These are phyloP conservation scores for Coemansia sp. DNA, from an alignment of 371 early-diverging fungal genomes.

Conservation along the genomic window DNA sequence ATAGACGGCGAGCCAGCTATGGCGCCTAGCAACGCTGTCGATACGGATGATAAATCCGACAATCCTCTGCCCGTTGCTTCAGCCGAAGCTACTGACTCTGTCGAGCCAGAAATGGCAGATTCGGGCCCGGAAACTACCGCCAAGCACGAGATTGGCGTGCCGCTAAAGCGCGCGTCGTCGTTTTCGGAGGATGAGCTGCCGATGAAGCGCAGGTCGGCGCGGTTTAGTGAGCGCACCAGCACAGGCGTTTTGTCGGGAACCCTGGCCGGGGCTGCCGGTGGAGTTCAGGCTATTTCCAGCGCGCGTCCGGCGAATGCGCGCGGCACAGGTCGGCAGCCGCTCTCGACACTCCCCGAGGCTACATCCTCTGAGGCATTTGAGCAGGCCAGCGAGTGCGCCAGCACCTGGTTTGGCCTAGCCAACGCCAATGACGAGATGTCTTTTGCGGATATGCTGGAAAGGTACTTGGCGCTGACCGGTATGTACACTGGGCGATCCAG, in stretches of 20 bases:
- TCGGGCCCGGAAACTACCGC: neutral
- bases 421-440: neutral
- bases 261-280: neutral
- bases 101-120: neutral
- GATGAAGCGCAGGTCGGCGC: slow-evolving; percentile 37
- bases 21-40: too few relatives aligned
- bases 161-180: slow-evolving; percentile 21
- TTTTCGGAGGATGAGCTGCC: slow-evolving; percentile 45
- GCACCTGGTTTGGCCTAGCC: slow-evolving; percentile 9
- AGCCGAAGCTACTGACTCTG: neutral
- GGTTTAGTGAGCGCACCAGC: slow-evolving; percentile 38
- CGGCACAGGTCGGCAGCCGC: neutral
- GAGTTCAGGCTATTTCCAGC: neutral
- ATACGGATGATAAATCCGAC: neutral
- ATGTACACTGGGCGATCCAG: neutral
- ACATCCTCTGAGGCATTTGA: slow-evolving; percentile 13
- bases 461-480: neutral
- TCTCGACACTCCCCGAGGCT: slow-evolving; percentile 1
- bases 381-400: slow-evolving; percentile 6
- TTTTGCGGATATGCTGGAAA: slow-evolving; percentile 1
- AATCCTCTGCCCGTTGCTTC: neutral
- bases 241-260: neutral
- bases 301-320: slow-evolving; percentile 5
- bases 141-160: neutral
- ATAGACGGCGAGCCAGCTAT: neutral